These are phyloP conservation scores for Posidonia australis DNA, from an alignment of 106 monocot species.

Conservation along the genomic window DNA sequence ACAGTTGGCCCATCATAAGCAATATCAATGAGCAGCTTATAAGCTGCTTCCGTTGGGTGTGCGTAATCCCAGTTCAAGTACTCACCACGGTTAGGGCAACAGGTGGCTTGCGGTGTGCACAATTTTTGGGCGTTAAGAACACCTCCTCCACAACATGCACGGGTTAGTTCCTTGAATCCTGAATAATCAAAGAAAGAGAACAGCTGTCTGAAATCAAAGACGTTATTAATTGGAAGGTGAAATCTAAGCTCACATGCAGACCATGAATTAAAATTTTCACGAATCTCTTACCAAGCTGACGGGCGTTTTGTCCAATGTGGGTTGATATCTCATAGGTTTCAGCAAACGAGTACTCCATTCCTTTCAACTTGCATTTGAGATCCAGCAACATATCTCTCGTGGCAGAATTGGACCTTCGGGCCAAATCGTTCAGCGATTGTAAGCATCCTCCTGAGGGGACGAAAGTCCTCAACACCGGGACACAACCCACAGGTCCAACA, in stretches of 20 bases:
- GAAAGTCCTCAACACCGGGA: slow-evolving; percentile 12
- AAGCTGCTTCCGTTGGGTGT: neutral
- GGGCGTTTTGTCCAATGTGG: neutral
- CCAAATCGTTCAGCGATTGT: slow-evolving; percentile 16
- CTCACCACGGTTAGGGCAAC: neutral
- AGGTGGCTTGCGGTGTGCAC: neutral
- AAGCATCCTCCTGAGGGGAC: slow-evolving; percentile 12
- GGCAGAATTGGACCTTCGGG: slow-evolving; percentile 13
- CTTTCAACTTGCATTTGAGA: slow-evolving; percentile 11
- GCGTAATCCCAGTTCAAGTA: neutral
- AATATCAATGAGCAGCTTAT: neutral
- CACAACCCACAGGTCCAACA: slow-evolving; percentile 18
- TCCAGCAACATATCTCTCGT: slow-evolving; percentile 4
- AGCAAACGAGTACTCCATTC: slow-evolving; percentile 29
- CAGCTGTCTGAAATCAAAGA: neutral
- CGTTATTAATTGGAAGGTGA: neutral
- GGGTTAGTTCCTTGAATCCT: neutral
- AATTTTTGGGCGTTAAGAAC: neutral
- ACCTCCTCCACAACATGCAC: neutral
- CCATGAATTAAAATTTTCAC: neutral
- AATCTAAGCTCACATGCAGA: neutral
- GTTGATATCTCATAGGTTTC: slow-evolving; percentile 9
- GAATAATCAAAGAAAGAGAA: no score
- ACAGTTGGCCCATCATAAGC: no score
- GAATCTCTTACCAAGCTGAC: neutral